Conservation (phyloP, 192 early-diverging fungal species). For the Gaertneriomyces sp. region DNA sequence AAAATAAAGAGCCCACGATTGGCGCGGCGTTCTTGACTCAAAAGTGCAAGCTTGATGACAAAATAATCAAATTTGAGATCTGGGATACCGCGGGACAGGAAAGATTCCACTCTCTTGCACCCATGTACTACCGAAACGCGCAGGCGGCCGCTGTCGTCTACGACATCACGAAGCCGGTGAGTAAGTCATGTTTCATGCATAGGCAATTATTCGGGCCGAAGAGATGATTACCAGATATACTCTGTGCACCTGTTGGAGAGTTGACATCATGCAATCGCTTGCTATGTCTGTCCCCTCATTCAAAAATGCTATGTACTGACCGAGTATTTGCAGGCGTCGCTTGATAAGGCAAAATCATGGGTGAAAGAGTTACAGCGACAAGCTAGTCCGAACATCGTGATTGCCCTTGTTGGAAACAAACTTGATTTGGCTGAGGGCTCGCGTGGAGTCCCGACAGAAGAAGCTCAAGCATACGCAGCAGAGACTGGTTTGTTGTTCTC, state of each 20-base stretch:
- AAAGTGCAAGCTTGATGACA: conserved; percentile 89
- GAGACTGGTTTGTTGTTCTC: conserved; percentile 78
- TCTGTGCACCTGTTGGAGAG: neutral
- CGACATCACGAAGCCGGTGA: conserved; percentile 80
- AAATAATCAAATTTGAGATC: conserved; percentile 91
- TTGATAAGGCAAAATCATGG: conserved; percentile 93
- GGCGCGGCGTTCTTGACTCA: conserved; percentile 81
- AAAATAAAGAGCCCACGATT: conserved; percentile 98
- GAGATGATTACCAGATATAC: neutral
- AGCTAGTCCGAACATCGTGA: conserved; percentile 92
- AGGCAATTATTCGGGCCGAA: neutral
- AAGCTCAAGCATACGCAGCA: conserved; percentile 71
- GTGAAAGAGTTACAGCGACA: conserved; percentile 95
- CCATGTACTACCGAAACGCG: conserved; percentile 98
- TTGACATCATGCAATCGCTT: neutral
- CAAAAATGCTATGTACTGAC: neutral
- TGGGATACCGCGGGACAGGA: conserved; percentile 95
- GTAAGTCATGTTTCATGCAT: neutral
- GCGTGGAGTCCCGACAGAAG: conserved; percentile 68
- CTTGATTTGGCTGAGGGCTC: conserved; percentile 70
- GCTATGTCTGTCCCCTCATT: neutral
- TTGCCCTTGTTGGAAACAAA: conserved; percentile 96
- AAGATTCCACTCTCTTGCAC: conserved; percentile 89
- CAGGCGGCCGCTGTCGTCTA: conserved; percentile 96
- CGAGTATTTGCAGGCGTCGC: conserved; percentile 53